Base-by-base conservation (phyloP, 768 basidiomycete genomes). In the Rubroboletus pulcherrimus region DNA sequence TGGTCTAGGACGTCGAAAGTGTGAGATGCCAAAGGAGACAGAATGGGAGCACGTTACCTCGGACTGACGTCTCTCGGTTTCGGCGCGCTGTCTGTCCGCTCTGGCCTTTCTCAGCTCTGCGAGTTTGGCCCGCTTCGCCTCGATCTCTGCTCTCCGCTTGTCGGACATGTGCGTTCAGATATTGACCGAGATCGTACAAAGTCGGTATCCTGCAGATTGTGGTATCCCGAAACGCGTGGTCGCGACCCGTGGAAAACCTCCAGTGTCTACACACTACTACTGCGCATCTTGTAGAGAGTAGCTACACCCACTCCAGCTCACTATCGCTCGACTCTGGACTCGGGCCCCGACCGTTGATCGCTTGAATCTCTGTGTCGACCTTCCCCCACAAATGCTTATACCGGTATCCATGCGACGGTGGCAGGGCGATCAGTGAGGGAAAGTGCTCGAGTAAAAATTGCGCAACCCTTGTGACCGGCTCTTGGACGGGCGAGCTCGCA, bases 61-160 rank as follows among this genome's bases (percentile, higher is more conserved):
- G 38, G 66, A 53, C 41, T 62, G 66, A 8, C 62, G 66, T 51
- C 70, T 61, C 44, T 82, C 78, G 24, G 72, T 73, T 46, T 82
- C 84, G 54, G 74, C 77, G 55, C 76, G 81, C 64, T 85, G 80
- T 63, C 88, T 75, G 59, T 89, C 84, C 35, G 84, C 85, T 43
- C 93, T 81, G 6, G 87, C 88, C 69, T 87, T 82, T 52, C 90
- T 79, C 37, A 97, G 78, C 59, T 92, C 91, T 48, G 85, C 91
- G 34, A 98, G 85, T 72, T 93, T 94, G 11, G 85, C 83, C 58
- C 87, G 78, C 74, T 98, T 98, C 26, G 87, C 90, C 71, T 93
- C 93, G 56, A 98, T 89, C 74, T 97, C 94, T 66, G 86, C 85
- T 66, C 91, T 75, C 47, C 92, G 80, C 72, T 81, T 81, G 63